Conservation (phyloP, 2,329 filamentous ascomycete species). For the Colletotrichum orbiculare region DNA sequence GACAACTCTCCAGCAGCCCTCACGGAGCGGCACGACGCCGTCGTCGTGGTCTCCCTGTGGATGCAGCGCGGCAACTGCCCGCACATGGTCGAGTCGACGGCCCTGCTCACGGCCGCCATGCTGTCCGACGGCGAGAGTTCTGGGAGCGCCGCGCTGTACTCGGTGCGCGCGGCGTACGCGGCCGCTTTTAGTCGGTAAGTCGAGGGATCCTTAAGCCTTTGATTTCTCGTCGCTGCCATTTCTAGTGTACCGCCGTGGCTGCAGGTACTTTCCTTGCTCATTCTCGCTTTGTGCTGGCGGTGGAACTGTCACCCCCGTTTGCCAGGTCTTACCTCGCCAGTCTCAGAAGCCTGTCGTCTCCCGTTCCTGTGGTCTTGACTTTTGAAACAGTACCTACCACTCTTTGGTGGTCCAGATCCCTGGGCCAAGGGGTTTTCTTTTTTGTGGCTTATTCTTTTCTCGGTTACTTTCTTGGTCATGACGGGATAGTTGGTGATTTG, state of each 20-base stretch:
- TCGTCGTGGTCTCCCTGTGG: slow-evolving; percentile 73
- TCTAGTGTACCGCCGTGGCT: too few relatives aligned
- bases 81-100: slow-evolving; percentile 83
- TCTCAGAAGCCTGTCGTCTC: too few relatives aligned
- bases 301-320: too few relatives aligned
- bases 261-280: neutral
- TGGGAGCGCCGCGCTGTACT: slow-evolving; percentile 63
- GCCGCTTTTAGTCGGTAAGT: slow-evolving; percentile 79
- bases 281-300: neutral
- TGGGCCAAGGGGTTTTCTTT: slow-evolving; percentile 9
- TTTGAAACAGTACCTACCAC: too few relatives aligned
- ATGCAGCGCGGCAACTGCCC: slow-evolving; percentile 80
- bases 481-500: neutral
- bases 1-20: slow-evolving; percentile 37
- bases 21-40: slow-evolving; percentile 57
- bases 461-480: slow-evolving; percentile 1
- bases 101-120: slow-evolving; percentile 75
- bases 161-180: slow-evolving; percentile 76
- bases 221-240: neutral
- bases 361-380: too few relatives aligned
- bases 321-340: too few relatives aligned
- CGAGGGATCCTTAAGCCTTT: slow-evolving; percentile 18
- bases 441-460: slow-evolving; percentile 1
- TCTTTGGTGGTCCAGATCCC: neutral
- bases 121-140: slow-evolving; percentile 67